These are phyloP conservation scores for Saccharomyces kudriavzevii DNA, from an alignment of 805 yeast genomes.

Conservation along the genomic window DNA sequence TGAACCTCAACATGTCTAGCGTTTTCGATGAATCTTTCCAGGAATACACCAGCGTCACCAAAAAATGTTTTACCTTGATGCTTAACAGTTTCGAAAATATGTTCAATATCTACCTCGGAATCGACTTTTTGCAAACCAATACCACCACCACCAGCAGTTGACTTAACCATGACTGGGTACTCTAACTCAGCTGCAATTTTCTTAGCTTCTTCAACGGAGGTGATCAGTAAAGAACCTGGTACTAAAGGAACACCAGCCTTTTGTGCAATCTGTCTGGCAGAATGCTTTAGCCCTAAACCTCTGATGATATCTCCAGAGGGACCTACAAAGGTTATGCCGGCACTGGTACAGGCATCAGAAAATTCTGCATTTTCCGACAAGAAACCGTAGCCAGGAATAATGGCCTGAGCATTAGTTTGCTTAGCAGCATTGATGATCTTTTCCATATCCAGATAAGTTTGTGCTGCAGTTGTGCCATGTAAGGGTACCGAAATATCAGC, in stretches of 20 bases:
- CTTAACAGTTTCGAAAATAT: slow-evolving; percentile 82
- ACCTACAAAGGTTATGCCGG: slow-evolving; percentile 90
- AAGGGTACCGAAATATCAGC: slow-evolving; percentile 80
- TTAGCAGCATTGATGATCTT: slow-evolving; percentile 84
- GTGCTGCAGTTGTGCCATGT: slow-evolving; percentile 78
- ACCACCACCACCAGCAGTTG: slow-evolving; percentile 99
- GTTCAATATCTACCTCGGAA: slow-evolving; percentile 65
- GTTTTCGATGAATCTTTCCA: slow-evolving; percentile 89
- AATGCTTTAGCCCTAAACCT: slow-evolving; percentile 86
- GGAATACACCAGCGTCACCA: slow-evolving; percentile 91
- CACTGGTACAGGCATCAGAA: slow-evolving; percentile 75
- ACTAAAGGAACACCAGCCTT: slow-evolving; percentile 92
- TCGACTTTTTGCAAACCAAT: slow-evolving; percentile 94
- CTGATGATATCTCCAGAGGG: slow-evolving; percentile 92
- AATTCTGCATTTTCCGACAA: slow-evolving; percentile 94
- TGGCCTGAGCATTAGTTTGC: slow-evolving; percentile 81
- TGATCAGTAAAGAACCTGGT: slow-evolving; percentile 89
- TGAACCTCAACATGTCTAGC: slow-evolving; percentile 96
- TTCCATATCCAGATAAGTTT: slow-evolving; percentile 79
- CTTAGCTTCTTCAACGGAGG: slow-evolving; percentile 64
- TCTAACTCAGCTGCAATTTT: slow-evolving; percentile 64
- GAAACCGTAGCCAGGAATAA: slow-evolving; percentile 96
- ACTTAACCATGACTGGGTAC: slow-evolving; percentile 92
- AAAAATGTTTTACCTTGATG: slow-evolving; percentile 91
- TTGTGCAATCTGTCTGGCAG: slow-evolving; percentile 90